Conservation (phyloP, 1,284 basidiomycete species). For the Tetrapyrgos nigripes region DNA sequence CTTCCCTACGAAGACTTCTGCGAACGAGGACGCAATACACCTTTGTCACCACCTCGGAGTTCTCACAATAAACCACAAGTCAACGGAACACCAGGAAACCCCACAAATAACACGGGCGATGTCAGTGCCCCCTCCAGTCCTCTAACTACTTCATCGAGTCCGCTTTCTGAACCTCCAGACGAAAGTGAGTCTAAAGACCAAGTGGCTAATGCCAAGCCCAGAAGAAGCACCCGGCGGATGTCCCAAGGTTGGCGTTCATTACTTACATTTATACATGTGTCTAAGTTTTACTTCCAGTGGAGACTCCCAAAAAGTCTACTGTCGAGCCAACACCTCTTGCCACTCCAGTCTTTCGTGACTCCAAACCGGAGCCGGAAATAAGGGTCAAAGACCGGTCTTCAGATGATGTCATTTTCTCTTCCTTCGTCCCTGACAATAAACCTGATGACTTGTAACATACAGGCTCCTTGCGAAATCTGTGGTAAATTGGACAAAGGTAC, state of each 20-base stretch:
- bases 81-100: constrained; percentile 31
- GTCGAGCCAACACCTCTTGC: constrained; percentile 25
- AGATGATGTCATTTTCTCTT: constrained; percentile 46
- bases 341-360: constrained; percentile 37
- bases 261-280: background rate
- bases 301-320: constrained; percentile 23
- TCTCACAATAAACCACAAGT: constrained; percentile 40
- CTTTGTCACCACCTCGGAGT: constrained; percentile 47
- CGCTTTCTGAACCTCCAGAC: constrained; percentile 80
- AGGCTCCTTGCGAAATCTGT: constrained; percentile 90
- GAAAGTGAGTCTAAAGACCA: constrained; percentile 66
- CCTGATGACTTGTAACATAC: constrained; percentile 14
- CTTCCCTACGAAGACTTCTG: constrained; percentile 94
- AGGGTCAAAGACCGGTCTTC: constrained; percentile 43
- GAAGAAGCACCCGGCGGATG: constrained; percentile 51
- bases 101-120: constrained; percentile 43
- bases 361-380: background rate
- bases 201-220: constrained; percentile 33
- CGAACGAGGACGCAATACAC: constrained; percentile 73
- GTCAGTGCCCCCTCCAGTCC: constrained; percentile 72
- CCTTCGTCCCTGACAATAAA: no score
- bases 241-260: constrained; percentile 37
- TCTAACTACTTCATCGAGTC: constrained; percentile 73
- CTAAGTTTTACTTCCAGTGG: background rate
- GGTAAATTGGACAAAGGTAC: constrained; percentile 86